phyloP scores from a whole-genome alignment of 2,329 filamentous ascomycete genomes.

The Botrytis pseudocinerea region DNA sequence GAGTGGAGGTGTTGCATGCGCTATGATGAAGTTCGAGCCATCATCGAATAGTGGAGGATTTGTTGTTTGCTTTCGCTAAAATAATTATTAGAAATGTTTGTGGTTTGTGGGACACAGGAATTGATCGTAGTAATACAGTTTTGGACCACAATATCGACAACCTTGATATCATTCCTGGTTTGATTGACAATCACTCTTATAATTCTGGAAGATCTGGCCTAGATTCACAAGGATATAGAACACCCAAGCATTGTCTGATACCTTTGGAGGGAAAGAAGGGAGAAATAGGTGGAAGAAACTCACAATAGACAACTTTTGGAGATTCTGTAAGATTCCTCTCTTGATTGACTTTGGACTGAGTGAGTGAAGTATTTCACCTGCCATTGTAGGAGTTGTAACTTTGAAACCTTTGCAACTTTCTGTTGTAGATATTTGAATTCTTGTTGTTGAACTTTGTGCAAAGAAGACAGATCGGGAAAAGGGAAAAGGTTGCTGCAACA shows the following conservation, averaged over 20 bases:
- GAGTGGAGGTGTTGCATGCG: background rate
- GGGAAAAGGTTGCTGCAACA: background rate
- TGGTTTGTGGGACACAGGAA: background rate
- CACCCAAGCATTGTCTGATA: background rate
- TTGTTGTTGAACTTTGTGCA: background rate
- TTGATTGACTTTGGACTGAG: slow-evolving; percentile 3
- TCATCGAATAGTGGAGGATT: background rate
- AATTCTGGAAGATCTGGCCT: background rate
- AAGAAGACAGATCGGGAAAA: background rate
- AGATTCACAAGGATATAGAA: background rate
- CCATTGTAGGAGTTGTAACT: background rate
- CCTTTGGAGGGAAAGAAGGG: background rate
- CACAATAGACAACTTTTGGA: slow-evolving; percentile 8
- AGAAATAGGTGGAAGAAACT: background rate
- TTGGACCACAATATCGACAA: background rate
- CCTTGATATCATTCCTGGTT: background rate
- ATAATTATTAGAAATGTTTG: slow-evolving; percentile 3
- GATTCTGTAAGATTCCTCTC: background rate
- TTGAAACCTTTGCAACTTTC: background rate
- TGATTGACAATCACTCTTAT: background rate
- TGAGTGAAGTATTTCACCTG: background rate
- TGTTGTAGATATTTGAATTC: background rate
- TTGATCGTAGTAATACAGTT: background rate
- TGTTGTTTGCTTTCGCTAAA: slow-evolving; percentile 14
- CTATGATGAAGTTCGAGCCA: background rate